Evolutionary conservation across 2,329 filamentous ascomycete species (phyloP).

Genomic region (Sarocladium brachiariae): DNA sequence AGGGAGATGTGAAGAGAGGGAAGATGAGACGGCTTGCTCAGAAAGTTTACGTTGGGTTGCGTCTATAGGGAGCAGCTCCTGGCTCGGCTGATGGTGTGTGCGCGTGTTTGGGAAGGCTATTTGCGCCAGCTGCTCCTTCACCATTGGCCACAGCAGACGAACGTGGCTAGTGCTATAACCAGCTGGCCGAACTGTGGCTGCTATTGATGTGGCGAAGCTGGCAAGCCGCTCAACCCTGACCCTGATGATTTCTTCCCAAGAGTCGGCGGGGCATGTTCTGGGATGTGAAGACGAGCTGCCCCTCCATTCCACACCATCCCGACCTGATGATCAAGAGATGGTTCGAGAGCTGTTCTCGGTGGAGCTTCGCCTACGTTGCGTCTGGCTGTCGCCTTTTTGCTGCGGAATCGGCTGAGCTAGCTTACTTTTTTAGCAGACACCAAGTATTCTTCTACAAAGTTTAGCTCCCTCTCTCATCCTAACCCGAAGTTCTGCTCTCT

Average conservation of each 20-base stretch:
- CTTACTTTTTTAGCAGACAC: not conserved
- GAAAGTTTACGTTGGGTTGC: slow-evolving; percentile 3
- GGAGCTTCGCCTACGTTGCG: not conserved
- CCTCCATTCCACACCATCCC: slow-evolving; percentile 9
- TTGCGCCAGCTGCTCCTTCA: slow-evolving; percentile 6
- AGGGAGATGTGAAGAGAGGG: not conserved
- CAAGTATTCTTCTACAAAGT: not conserved
- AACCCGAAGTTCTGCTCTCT: too few relatives aligned
- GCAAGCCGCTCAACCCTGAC: not conserved
- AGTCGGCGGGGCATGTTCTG: not conserved
- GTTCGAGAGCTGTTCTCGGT: not conserved
- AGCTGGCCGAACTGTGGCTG: not conserved
- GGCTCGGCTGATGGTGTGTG: slow-evolving; percentile 3
- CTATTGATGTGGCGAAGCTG: not conserved
- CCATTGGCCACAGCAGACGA: not conserved
- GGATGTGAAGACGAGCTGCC: not conserved
- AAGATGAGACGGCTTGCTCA: slow-evolving; percentile 3
- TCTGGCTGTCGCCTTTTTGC: too few relatives aligned
- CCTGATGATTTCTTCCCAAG: not conserved
- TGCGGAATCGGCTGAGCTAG: slow-evolving; percentile 2
- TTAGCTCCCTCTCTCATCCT: not conserved
- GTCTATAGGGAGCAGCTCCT: slow-evolving; percentile 1
- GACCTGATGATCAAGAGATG: not conserved
- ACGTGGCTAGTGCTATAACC: not conserved
- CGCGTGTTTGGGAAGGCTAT: slow-evolving; percentile 4